These are phyloP conservation scores for Galium porrigens DNA, from an alignment of 305 asterid species.

Conservation along the genomic window DNA sequence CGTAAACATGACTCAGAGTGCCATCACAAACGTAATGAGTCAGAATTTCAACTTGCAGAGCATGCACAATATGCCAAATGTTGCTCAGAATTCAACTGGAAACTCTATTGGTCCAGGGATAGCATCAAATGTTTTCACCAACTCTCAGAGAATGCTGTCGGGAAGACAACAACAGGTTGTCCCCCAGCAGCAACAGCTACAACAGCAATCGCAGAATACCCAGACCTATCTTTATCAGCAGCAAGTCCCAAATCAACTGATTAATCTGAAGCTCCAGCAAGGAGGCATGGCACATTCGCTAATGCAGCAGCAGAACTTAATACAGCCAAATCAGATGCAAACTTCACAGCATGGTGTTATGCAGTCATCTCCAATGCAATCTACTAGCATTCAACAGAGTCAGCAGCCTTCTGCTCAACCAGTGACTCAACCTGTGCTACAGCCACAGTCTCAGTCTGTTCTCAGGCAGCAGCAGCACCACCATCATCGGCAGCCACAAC, in stretches of 20 bases:
- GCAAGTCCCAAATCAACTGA: constrained; percentile 57
- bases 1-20: constrained; percentile 43
- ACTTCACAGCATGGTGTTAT: constrained; percentile 68
- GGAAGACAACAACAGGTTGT: constrained; percentile 62
- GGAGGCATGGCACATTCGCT: constrained; percentile 48
- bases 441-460: constrained; percentile 71
- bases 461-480: constrained; percentile 48
- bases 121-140: constrained; percentile 39
- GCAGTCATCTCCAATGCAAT: constrained; percentile 67
- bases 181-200: constrained; percentile 26
- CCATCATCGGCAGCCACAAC: constrained; percentile 63
- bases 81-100: constrained; percentile 41
- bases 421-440: constrained; percentile 60
- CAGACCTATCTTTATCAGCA: constrained; percentile 66
- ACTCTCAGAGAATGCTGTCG: constrained; percentile 58
- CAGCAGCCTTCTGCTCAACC: constrained; percentile 46
- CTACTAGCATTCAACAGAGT: constrained; percentile 55
- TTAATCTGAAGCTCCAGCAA: constrained; percentile 60
- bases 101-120: constrained; percentile 46
- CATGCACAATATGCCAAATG: constrained; percentile 46
- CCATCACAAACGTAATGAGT: constrained; percentile 48
- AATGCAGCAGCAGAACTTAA: constrained; percentile 42
- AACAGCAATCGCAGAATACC: constrained; percentile 54
- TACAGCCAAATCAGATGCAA: constrained; percentile 68
- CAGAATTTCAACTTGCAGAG: constrained; percentile 61